These are phyloP conservation scores for Colletotrichum musicola DNA, from an alignment of 2,329 filamentous ascomycete genomes.

Conservation along the genomic window DNA sequence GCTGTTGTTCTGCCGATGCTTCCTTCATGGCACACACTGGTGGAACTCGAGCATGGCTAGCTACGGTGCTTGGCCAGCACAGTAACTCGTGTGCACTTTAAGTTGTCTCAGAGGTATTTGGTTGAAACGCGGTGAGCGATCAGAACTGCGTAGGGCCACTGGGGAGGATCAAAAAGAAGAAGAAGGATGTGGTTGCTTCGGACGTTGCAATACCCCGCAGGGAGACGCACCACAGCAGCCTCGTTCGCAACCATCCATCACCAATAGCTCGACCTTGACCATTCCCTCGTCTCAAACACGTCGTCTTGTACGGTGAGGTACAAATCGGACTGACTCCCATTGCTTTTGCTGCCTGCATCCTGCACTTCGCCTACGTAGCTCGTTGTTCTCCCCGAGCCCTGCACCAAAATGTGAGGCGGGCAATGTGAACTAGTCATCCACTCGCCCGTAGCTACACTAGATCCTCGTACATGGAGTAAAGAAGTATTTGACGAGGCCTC, in stretches of 20 bases:
- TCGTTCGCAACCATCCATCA: conserved; percentile 7
- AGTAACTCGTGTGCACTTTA: conserved; percentile 13
- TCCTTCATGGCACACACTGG: neutral
- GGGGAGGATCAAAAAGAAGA: conserved; percentile 36
- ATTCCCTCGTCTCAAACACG: neutral
- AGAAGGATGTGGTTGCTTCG: conserved; percentile 32
- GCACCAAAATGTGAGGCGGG: conserved; percentile 37
- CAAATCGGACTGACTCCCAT: conserved; percentile 18
- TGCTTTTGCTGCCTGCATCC: conserved; percentile 26
- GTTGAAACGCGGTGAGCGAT: conserved; percentile 27
- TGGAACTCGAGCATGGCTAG: conserved; percentile 12
- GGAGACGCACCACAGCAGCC: conserved; percentile 28
- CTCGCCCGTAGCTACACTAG: conserved; percentile 24
- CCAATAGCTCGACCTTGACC: conserved; percentile 23
- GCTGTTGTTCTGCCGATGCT: too few species aligned
- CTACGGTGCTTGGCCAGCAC: neutral
- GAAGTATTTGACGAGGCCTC: conserved; percentile 35
- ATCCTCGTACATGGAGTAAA: neutral
- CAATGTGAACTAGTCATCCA: conserved; percentile 14
- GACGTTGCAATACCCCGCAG: conserved; percentile 32
- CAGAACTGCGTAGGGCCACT: conserved; percentile 34
- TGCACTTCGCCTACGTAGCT: conserved; percentile 21
- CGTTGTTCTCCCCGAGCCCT: conserved; percentile 12
- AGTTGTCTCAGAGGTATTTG: conserved; percentile 30
- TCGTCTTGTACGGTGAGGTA: conserved; percentile 7